Conservation (phyloP, 73 alveolate species). For the Paramecium caudatum region DNA sequence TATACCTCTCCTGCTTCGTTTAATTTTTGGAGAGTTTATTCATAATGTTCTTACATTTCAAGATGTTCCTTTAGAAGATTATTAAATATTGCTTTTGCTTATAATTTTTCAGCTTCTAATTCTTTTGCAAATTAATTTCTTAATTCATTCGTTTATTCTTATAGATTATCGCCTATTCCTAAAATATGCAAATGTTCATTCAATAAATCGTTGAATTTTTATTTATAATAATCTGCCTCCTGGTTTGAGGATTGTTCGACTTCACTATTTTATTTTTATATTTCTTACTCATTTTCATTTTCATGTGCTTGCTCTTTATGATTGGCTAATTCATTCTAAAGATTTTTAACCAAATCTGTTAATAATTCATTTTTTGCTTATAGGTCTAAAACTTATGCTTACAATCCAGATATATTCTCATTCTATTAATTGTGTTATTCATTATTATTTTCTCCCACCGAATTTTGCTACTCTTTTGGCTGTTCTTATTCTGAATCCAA, state of each 20-base stretch:
- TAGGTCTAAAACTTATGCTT: too few relatives aligned
- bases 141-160: neutral
- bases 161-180: neutral
- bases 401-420: too few relatives aligned
- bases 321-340: neutral
- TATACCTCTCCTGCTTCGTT: neutral
- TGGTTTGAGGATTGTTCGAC: neutral
- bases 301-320: neutral
- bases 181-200: neutral
- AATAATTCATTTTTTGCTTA: too few relatives aligned
- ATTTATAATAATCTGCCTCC: neutral
- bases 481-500: too few relatives aligned
- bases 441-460: too few relatives aligned
- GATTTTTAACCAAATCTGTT: neutral
- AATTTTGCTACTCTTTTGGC: too few relatives aligned
- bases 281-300: neutral
- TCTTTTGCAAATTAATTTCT: neutral
- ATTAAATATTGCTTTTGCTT: neutral
- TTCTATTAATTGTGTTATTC: too few relatives aligned
- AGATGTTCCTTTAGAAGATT: constrained; percentile 15
- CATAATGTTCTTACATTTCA: neutral
- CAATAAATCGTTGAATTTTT: neutral
- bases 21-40: neutral
- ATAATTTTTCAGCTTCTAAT: constrained; percentile 1
- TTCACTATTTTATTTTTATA: too few relatives aligned